Evolutionary conservation across 164 flowering plant genomes (phyloP).

Genomic region (Magnolia kwangsiensis): DNA sequence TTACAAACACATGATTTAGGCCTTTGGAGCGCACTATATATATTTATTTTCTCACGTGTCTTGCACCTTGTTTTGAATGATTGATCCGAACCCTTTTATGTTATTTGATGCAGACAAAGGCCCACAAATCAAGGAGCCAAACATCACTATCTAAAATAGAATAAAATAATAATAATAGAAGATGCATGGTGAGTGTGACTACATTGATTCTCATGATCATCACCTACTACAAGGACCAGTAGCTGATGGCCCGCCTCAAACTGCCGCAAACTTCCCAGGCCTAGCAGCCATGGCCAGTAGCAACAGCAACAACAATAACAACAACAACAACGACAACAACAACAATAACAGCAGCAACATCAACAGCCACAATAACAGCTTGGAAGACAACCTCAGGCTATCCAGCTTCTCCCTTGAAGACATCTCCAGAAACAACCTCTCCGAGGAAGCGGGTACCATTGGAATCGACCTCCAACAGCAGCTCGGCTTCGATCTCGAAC

Average conservation of each 20-base stretch:
- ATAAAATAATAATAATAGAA: neutral
- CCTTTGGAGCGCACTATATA: neutral
- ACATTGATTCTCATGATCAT: slow-evolving; percentile 5
- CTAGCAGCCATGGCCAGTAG: neutral
- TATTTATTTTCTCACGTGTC: slow-evolving; percentile 3
- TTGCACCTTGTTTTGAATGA: neutral
- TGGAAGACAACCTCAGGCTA: slow-evolving; percentile 28
- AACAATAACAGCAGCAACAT: neutral
- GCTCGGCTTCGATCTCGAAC: slow-evolving; percentile 21
- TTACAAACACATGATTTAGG: neutral
- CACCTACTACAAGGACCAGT: neutral
- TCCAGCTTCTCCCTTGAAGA: slow-evolving; percentile 30
- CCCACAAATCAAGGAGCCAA: slow-evolving; percentile 6
- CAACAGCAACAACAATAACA: neutral
- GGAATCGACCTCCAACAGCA: slow-evolving; percentile 32
- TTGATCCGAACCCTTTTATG: neutral
- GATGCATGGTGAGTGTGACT: slow-evolving; percentile 10
- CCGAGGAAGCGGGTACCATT: slow-evolving; percentile 7
- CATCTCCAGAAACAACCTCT: slow-evolving; percentile 19
- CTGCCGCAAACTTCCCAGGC: neutral
- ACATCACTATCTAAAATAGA: neutral
- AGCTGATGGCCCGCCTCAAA: slow-evolving; percentile 13
- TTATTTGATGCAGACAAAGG: slow-evolving; percentile 8
- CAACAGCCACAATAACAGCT: slow-evolving; percentile 14
- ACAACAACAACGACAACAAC: no score